phyloP scores from a whole-genome alignment of 768 basidiomycete species.

The Hydnomerulius pinastri region DNA sequence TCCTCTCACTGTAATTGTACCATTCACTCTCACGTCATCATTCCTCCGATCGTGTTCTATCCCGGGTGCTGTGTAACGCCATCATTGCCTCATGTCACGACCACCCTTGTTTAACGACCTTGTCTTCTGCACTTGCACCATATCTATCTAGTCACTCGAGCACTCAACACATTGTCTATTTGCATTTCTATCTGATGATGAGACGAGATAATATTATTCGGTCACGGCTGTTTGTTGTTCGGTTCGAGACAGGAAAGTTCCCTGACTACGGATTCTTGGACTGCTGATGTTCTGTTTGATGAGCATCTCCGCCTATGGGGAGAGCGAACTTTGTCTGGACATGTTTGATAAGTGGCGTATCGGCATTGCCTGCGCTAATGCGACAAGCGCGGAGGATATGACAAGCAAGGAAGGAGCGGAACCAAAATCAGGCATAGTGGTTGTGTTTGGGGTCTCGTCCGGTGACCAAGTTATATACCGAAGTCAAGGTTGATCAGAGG shows the following conservation, averaged over 20 bases:
- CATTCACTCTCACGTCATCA: slow-evolving; percentile 22
- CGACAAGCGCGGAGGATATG: slow-evolving; percentile 35
- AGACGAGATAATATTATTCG: no score
- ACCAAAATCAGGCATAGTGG: slow-evolving; percentile 28
- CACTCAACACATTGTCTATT: no score
- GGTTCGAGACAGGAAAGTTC: no score
- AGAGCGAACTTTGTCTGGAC: slow-evolving; percentile 21
- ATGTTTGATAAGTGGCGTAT: slow-evolving; percentile 34
- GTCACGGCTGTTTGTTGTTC: no score
- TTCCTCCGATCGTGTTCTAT: slow-evolving; percentile 3
- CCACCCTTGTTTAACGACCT: slow-evolving; percentile 1
- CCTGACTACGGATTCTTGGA: background rate
- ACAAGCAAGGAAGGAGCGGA: slow-evolving; percentile 7
- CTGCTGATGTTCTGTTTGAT: slow-evolving; percentile 10
- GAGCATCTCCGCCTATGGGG: slow-evolving; percentile 6
- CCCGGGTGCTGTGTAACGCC: background rate
- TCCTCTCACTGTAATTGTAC: slow-evolving; percentile 18
- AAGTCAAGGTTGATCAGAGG: background rate
- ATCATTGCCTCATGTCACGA: slow-evolving; percentile 10
- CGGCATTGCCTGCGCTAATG: slow-evolving; percentile 14
- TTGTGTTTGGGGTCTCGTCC: slow-evolving; percentile 10
- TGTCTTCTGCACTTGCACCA: slow-evolving; percentile 2
- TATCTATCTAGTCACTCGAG: slow-evolving; percentile 2
- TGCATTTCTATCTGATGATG: no score
- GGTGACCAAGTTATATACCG: slow-evolving; percentile 13